Evolutionary conservation across 805 yeast genomes (phyloP), one percentile per base, ranked within the genome.

Genomic region (Danielia reshetovae): DNA sequence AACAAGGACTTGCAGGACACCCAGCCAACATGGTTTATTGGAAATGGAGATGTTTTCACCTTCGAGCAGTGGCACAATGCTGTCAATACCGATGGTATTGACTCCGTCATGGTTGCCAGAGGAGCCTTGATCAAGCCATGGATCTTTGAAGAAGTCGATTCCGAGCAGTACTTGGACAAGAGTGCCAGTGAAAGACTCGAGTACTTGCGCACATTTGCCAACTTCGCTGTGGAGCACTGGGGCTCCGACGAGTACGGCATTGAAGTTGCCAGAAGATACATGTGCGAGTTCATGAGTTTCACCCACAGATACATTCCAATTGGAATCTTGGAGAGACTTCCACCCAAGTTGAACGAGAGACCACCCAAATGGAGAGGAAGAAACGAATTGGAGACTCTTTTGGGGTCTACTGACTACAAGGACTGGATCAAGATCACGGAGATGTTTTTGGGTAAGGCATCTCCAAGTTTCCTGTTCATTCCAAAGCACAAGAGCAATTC

Each of bases 41-140:
- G 98, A 18, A 93, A 93, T 52, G 99, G 99, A 33, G 99, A 93
- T 57, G 77, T 87, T 30, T 89, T 71, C 65, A 81, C 86, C 13
- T 78, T 74, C 64, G 84, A 84, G 51, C 97, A 93, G 55, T 93
- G 96, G 95, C 75, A 86, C 58, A 70, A 68, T 22, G 88, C 83
- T 8, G 68, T 80, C 27, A 60, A 65, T 18, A 74, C 78, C 30
- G 75, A 75, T 19, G 83, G 84, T 15, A 79, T 90, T 38, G 98
- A 93, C 62, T 79, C 93, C 19, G 95, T 88, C 12, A 93, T 94
- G 97, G 86, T 93, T 35, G 98, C 97, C 3, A 75, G 99, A 53
- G 98, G 97, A 36, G 97, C 97, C 2, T 73, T 93, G 45, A 89
- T 93, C 57, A 93, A 93, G 62, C 99, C 99, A 23, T 93, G 99